Base-by-base conservation (phyloP, 2,329 filamentous ascomycete genomes). In the Aspergillus hiratsukae region DNA sequence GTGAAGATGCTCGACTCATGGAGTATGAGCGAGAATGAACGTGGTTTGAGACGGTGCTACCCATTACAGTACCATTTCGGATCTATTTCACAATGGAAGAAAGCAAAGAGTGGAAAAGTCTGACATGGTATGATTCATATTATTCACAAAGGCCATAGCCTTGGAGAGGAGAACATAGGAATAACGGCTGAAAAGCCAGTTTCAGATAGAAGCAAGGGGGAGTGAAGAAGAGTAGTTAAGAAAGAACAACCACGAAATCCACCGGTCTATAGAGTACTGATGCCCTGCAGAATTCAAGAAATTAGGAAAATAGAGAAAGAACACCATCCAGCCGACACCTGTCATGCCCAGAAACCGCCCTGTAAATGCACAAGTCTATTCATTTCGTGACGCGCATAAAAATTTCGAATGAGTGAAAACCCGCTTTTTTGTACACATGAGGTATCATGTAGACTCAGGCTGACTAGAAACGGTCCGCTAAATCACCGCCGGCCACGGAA, bases 401-500 rank as follows among this genome's bases (percentile, higher is more conserved):
- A 64, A 37, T 43, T 40, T n/a, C 51, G 60, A 58, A 61, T 60
- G 54, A 53, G 49, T 37, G 41, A 43, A 49, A 57, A 49, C 37
- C 52, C 51, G 52, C 29, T 53, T 52, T 57, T 64, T 61, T 54
- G 48, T 52, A 58, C 51, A 58, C 21, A 31, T 21, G 54, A 43
- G 29, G 21, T 46, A 46, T 48, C 41, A 19, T 53, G 40, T 19
- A 60, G 50, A 49, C 54, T 53, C 56, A 35, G 17, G n/a, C 29
- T 9, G 45, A 56, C 60, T 69, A 79, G 60, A 77, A 74, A 52
- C 83, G 78, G 62, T 87, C 85, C 69, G 82, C 81, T 55, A 89
- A 76, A 68, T 89, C 87, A 53, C 83, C 84, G 40, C 90, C 90
- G 25, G 89, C 86, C 58, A 94, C 79, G 64, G 90, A 96, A 68